These are phyloP conservation scores for Chlorociboria aeruginascens DNA, from an alignment of 495 filamentous ascomycete genomes.

Conservation along the genomic window DNA sequence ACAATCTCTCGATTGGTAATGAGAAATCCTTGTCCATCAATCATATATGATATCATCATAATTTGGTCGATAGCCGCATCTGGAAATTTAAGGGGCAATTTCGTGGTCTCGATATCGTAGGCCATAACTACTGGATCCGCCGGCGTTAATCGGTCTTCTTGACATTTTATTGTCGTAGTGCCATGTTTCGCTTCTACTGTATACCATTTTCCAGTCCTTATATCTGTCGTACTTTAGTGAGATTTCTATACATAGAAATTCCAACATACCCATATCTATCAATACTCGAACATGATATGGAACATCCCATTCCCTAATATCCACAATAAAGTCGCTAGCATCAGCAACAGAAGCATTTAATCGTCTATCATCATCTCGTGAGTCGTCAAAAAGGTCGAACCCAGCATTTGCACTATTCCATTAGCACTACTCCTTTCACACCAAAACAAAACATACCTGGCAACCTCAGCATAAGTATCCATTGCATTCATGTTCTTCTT, in stretches of 20 bases:
- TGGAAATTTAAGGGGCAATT: constrained; percentile 95
- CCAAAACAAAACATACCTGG: constrained; percentile 45
- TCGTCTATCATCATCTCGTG: constrained; percentile 74
- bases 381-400: constrained; percentile 94
- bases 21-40: constrained; percentile 94
- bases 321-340: constrained; percentile 94
- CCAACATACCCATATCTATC: constrained; percentile 71
- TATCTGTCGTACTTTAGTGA: constrained; percentile 42
- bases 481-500: constrained; percentile 88
- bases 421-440: constrained; percentile 19
- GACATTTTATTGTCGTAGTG: constrained; percentile 61
- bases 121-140: constrained; percentile 95
- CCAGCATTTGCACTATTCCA: constrained; percentile 60
- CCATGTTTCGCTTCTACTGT: constrained; percentile 91
- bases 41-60: constrained; percentile 99
- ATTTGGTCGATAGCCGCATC: constrained; percentile 91
- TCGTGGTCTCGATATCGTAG: constrained; percentile 97
- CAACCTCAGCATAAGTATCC: constrained; percentile 97
- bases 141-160: constrained; percentile 79
- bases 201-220: constrained; percentile 96
- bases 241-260: background rate
- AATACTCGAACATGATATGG: constrained; percentile 98
- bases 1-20: constrained; percentile 98
- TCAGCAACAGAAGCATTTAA: constrained; percentile 64
- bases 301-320: constrained; percentile 98